Percentiles rank a stretch among this genome's conserved stretches.
These are phyloP conservation scores for Pseudohyphozyma bogoriensis DNA, from an alignment of 768 basidiomycete genomes.

Conservation along the genomic window DNA sequence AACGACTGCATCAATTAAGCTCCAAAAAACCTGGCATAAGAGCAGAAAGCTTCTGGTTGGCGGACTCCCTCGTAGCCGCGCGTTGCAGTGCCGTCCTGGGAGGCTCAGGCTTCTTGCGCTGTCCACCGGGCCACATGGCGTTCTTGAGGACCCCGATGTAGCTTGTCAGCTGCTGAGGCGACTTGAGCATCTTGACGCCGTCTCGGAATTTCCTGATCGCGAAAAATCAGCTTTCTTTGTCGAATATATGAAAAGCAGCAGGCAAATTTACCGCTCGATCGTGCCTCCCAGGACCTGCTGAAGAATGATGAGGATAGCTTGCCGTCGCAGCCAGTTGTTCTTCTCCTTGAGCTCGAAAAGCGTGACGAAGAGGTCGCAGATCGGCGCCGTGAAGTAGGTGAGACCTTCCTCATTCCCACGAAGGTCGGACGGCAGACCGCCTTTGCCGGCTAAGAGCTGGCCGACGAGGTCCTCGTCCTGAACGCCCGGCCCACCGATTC, in stretches of 20 bases:
- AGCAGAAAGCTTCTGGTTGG: slow-evolving; percentile 78
- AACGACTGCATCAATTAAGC: neutral
- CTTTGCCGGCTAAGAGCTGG: slow-evolving; percentile 1
- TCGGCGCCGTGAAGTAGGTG: slow-evolving; percentile 82
- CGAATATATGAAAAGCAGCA: neutral
- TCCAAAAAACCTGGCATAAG: slow-evolving; percentile 66
- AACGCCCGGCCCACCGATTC: slow-evolving; percentile 64
- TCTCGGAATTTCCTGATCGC: slow-evolving; percentile 72
- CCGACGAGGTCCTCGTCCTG: slow-evolving; percentile 71
- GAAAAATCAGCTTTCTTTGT: neutral
- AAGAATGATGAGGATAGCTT: slow-evolving; percentile 90
- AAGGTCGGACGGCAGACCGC: neutral
- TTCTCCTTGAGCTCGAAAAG: slow-evolving; percentile 91
- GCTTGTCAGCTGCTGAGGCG: slow-evolving; percentile 59
- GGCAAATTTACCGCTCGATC: slow-evolving; percentile 66
- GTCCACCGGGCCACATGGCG: slow-evolving; percentile 75
- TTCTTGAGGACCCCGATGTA: slow-evolving; percentile 61
- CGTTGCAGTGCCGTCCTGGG: slow-evolving; percentile 78
- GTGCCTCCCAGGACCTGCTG: slow-evolving; percentile 94
- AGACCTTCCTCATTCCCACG: slow-evolving; percentile 65
- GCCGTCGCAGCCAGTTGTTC: slow-evolving; percentile 90
- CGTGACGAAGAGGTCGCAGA: slow-evolving; percentile 84
- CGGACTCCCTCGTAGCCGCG: slow-evolving; percentile 66
- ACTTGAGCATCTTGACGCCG: slow-evolving; percentile 53
- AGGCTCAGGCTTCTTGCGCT: slow-evolving; percentile 49